phyloP scores from a whole-genome alignment of 495 filamentous ascomycete species.

The Penicillium antarcticum region DNA sequence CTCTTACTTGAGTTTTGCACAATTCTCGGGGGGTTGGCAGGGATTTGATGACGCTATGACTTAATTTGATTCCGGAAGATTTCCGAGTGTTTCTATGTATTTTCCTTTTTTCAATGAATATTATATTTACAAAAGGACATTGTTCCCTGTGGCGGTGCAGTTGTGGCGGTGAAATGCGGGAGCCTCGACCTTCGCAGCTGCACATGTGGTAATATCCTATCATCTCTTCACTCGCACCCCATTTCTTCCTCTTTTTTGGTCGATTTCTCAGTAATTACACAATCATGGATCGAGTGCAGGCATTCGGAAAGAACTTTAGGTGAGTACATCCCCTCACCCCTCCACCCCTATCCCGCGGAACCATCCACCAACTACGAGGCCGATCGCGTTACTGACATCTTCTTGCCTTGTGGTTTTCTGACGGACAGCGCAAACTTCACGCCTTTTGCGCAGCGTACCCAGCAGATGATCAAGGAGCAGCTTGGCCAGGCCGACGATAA shows the following conservation, averaged over 20 bases:
- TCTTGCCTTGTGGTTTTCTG: constrained; percentile 17
- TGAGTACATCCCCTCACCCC: constrained; percentile 31
- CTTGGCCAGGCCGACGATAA: constrained; percentile 94
- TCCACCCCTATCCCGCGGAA: constrained; percentile 2
- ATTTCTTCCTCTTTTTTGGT: not conserved
- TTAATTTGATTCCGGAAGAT: not conserved
- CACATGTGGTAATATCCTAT: constrained; percentile 11
- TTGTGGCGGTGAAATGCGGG: constrained; percentile 23
- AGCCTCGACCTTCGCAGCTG: constrained; percentile 13
- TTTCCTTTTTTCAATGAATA: not conserved
- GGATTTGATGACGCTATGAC: constrained; percentile 5
- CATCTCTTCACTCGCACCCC: constrained; percentile 1
- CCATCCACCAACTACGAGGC: constrained; percentile 8
- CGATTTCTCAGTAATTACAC: not conserved
- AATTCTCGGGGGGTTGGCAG: not conserved
- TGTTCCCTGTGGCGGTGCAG: constrained; percentile 29
- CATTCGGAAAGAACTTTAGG: constrained; percentile 73
- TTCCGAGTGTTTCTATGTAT: constrained; percentile 3
- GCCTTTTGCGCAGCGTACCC: constrained; percentile 88
- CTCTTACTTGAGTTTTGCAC: constrained; percentile 54
- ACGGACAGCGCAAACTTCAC: constrained; percentile 63
- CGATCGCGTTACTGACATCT: constrained; percentile 25
- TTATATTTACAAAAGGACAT: not conserved
- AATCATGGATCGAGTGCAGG: constrained; percentile 68
- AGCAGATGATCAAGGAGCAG: constrained; percentile 97